Conservation (phyloP, 345 rosid species). For the Erysimum cheiranthoides region DNA sequence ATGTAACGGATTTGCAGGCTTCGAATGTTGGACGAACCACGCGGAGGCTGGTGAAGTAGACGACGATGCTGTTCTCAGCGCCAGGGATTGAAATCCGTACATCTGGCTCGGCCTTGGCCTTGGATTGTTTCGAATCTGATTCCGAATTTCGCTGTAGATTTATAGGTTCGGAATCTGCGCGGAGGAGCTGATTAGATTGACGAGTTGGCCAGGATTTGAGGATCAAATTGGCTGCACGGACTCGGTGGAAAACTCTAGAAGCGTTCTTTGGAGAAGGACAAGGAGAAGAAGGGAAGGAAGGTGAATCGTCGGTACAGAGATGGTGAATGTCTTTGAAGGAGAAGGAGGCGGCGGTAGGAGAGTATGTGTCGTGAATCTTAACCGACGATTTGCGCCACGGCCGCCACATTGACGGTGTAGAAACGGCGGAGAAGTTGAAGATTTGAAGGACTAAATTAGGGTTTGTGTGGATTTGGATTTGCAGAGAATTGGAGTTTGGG, state of each 20-base stretch:
- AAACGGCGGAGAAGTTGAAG: conserved; percentile 25
- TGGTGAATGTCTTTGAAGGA: conserved; percentile 75
- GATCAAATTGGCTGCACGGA: conserved; percentile 55
- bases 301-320: conserved; percentile 57
- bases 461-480: conserved; percentile 38
- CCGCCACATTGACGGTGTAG: conserved; percentile 84
- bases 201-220: conserved; percentile 55
- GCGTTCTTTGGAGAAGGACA: conserved; percentile 38
- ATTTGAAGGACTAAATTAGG: conserved; percentile 26
- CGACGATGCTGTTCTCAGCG: conserved; percentile 65
- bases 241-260: conserved; percentile 66
- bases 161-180: conserved; percentile 25
- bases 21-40: conserved; percentile 85
- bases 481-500: conserved; percentile 39
- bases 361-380: conserved; percentile 50
- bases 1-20: conserved; percentile 66
- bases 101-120: conserved; percentile 36
- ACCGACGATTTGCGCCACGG: conserved; percentile 72
- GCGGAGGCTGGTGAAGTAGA: conserved; percentile 83
- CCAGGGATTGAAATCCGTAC: conserved; percentile 51
- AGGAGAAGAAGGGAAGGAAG: conserved; percentile 40
- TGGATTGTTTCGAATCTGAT: conserved; percentile 23
- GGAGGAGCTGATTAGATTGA: conserved; percentile 36
- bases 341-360: conserved; percentile 53
- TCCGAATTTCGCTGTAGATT: conserved; percentile 10